Conservation (phyloP, 2,329 filamentous ascomycete genomes). For the Sordariomycetes sp. region DNA sequence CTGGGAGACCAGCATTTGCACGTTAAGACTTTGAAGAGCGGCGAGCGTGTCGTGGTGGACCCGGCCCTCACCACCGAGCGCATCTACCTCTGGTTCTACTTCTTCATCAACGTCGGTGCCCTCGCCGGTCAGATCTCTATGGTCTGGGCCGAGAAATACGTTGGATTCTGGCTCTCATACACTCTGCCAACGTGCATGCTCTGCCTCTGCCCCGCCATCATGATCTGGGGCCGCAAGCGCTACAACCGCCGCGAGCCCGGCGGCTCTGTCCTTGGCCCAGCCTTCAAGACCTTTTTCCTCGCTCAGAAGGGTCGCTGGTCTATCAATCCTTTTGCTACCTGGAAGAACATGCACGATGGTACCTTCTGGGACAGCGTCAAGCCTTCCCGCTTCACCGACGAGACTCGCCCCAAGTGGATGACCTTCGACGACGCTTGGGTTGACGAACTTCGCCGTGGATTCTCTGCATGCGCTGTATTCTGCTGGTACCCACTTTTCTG, state of each 20-base stretch:
- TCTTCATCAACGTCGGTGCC: conserved; percentile 64
- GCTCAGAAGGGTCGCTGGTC: conserved; percentile 63
- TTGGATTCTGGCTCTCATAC: conserved; percentile 67
- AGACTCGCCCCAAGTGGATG: conserved; percentile 58
- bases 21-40: conserved; percentile 40
- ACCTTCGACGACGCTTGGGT: conserved; percentile 74
- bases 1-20: conserved; percentile 45
- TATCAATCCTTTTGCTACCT: conserved; percentile 52
- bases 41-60: conserved; percentile 57
- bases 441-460: conserved; percentile 61
- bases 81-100: conserved; percentile 63
- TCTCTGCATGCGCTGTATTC: conserved; percentile 61
- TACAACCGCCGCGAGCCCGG: conserved; percentile 52
- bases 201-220: conserved; percentile 50
- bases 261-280: conserved; percentile 60
- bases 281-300: conserved; percentile 48
- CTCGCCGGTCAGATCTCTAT: conserved; percentile 54
- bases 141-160: conserved; percentile 65
- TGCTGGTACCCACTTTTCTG: conserved; percentile 57
- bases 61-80: conserved; percentile 52
- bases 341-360: conserved; percentile 45
- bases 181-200: conserved; percentile 60
- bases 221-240: conserved; percentile 46
- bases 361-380: conserved; percentile 61
- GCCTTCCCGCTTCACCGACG: conserved; percentile 50